Base-by-base conservation (phyloP, 345 rosid species). In the Acer yangbiense region DNA sequence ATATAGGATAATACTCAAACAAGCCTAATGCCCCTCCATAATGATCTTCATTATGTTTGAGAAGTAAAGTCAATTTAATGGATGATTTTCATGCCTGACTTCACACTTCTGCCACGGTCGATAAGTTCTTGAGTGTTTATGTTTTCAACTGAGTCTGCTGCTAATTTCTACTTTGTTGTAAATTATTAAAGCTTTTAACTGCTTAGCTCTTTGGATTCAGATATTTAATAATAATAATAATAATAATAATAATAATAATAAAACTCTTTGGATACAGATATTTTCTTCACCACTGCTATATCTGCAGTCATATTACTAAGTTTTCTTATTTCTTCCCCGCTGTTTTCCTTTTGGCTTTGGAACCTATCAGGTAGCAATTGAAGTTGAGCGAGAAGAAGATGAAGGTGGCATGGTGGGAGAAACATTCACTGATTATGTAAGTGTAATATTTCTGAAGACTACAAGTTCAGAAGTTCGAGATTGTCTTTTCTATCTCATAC, bases 341-440 rank as follows among this genome's bases (percentile, higher is more conserved):
- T 27, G 12, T 64, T 82, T 77, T 75, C 41, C 61, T 43, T 82
- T 68, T 71, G 35, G 39, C 43, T 18, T 65, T 32, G 63, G 79
- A 76, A 85, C 81, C 20, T 80, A n/a, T 80, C 82, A 95, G 99
- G 94, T 92, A 80, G 99, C 97, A 60, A 90, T 92, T 81, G 98
- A 95, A 79, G 98, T 95, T 82, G 99, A 95, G 89, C 89, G 94
- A 55, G 99, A 95, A 82, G 99, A 95, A 87, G 99, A 95, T 85
- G 99, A 87, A 90, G 99, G 99, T 78, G 99, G 99, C 76, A 83
- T 81, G 29, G 91, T 80, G 3, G 99, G 97, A 76, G 99, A 95
- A 84, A 95, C 99, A 50, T 95, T 95, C 79, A 93, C 92, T 46
- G 99, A 95, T 77, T 95, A 95, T 82, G 99, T 95, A 83, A 93